These are phyloP conservation scores for Nepenthes gracilis DNA, from an alignment of 148 eudicot genomes.

Conservation along the genomic window DNA sequence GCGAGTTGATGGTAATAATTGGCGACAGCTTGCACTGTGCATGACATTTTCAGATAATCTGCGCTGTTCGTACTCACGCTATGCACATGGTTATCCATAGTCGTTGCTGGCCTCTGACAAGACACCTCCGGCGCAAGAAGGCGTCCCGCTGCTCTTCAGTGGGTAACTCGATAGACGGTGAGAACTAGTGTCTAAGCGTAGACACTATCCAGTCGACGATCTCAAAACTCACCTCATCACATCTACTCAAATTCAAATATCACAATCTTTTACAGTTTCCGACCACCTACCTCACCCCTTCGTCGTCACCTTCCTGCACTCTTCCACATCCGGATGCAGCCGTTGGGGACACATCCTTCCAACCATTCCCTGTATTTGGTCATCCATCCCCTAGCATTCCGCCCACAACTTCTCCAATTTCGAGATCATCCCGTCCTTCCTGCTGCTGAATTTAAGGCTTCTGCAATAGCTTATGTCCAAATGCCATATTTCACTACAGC, in stretches of 20 bases:
- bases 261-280: slow-evolving; percentile 12
- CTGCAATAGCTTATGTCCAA: background rate
- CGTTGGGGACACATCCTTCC: slow-evolving; percentile 9
- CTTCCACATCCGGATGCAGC: background rate
- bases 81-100: too few relatives aligned
- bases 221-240: slow-evolving; percentile 3
- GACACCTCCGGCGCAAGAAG: background rate
- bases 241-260: slow-evolving; percentile 8
- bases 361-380: slow-evolving; percentile 9
- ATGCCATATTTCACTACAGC: background rate
- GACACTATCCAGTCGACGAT: slow-evolving; percentile 13
- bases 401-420: slow-evolving; percentile 5
- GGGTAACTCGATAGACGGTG: slow-evolving; percentile 1
- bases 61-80: too few relatives aligned
- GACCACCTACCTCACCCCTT: slow-evolving; percentile 15
- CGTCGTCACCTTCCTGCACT: slow-evolving; percentile 13
- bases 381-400: slow-evolving; percentile 5
- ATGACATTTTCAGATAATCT: too few relatives aligned
- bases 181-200: slow-evolving; percentile 6
- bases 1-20: too few relatives aligned
- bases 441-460: background rate
- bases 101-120: background rate
- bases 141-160: background rate
- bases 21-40: too few relatives aligned
- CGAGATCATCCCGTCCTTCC: background rate